These are phyloP conservation scores for Warburgia ugandensis DNA, from an alignment of 164 flowering plant species.

Conservation along the genomic window DNA sequence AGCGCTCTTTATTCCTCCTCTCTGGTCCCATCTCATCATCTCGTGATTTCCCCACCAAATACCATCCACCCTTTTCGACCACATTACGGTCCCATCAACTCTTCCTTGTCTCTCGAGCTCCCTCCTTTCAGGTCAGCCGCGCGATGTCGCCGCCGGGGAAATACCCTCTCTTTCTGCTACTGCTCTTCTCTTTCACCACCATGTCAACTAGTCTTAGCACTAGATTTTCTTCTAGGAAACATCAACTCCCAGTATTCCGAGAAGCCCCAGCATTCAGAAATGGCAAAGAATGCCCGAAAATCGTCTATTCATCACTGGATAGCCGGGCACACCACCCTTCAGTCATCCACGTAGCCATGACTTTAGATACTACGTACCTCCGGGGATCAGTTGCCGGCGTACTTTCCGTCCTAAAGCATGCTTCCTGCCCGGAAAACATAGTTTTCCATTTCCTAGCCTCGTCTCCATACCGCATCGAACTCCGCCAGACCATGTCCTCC, in stretches of 20 bases:
- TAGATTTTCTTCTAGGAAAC: no score
- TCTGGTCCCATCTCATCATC: background rate
- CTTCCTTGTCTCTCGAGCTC: background rate
- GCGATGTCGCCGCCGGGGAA: background rate
- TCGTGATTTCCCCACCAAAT: no score
- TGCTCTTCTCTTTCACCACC: background rate
- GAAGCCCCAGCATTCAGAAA: constrained; percentile 18
- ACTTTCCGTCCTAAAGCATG: constrained; percentile 47
- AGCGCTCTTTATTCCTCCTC: background rate
- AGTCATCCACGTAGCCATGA: constrained; percentile 20
- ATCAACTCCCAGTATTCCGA: constrained; percentile 7
- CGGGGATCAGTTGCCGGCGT: constrained; percentile 23
- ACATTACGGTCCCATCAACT: background rate
- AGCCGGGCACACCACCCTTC: constrained; percentile 2
- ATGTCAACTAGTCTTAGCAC: background rate
- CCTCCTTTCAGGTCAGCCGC: background rate
- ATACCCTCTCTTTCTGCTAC: background rate
- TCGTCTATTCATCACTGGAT: background rate
- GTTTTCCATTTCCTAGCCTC: constrained; percentile 45
- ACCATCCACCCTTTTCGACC: background rate
- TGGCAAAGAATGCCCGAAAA: constrained; percentile 9
- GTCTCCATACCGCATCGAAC: constrained; percentile 24
- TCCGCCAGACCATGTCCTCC: constrained; percentile 28
- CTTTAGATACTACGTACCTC: constrained; percentile 17
- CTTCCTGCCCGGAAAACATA: constrained; percentile 48